Conservation (phyloP, 331 rosid species). For the Acacia concinna region DNA sequence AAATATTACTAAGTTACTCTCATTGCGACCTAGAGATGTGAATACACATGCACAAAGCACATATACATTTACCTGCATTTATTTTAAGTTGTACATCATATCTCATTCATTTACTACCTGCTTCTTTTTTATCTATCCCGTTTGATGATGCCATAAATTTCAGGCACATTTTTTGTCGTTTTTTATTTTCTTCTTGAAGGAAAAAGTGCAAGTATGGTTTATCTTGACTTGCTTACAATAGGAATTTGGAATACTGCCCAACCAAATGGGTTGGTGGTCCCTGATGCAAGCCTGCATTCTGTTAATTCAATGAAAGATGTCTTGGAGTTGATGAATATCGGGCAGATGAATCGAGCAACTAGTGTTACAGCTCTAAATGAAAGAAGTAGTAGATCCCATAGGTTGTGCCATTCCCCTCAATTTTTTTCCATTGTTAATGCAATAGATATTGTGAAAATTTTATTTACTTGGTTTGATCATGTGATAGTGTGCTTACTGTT, state of each 20-base stretch:
- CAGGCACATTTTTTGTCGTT: not conserved
- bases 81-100: not conserved
- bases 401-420: not conserved
- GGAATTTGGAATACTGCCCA: constrained; percentile 79
- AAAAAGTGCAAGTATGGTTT: constrained; percentile 22
- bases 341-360: constrained; percentile 58
- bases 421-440: not conserved
- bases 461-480: not conserved
- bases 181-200: not conserved
- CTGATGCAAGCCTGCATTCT: constrained; percentile 74
- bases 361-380: constrained; percentile 73
- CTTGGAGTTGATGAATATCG: constrained; percentile 62
- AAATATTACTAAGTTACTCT: not conserved
- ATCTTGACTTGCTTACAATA: constrained; percentile 71
- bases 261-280: constrained; percentile 77
- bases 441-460: not conserved
- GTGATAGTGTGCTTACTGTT: constrained; percentile 21
- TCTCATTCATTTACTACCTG: not conserved
- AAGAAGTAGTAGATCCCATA: constrained; percentile 64
- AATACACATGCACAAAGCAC: not conserved
- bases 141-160: not conserved
- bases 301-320: constrained; percentile 64
- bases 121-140: not conserved
- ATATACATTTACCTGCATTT: not conserved
- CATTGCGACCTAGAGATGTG: not conserved